Conservation (phyloP, 495 filamentous ascomycete species). For the Entonaema liquescens region DNA sequence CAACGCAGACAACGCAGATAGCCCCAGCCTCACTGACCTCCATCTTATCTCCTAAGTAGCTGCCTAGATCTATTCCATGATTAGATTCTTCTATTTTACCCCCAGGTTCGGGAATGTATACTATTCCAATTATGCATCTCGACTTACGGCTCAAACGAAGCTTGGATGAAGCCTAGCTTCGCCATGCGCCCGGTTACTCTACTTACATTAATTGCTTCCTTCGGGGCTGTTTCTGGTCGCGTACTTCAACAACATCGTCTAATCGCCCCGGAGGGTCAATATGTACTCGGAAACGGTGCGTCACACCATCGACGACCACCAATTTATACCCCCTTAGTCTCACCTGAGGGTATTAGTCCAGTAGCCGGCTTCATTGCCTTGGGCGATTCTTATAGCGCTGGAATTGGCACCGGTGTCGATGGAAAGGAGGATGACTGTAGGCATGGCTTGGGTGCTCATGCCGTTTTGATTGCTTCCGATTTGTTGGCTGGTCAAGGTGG, state of each 20-base stretch:
- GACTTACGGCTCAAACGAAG: not conserved
- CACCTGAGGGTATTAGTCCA: not conserved
- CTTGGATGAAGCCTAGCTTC: conserved; percentile 29
- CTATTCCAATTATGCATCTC: conserved; percentile 17
- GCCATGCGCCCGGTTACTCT: conserved; percentile 30
- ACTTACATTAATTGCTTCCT: conserved; percentile 5
- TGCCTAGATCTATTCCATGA: conserved; percentile 14
- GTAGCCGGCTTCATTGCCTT: conserved; percentile 51
- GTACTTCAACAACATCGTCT: conserved; percentile 5
- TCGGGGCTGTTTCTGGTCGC: conserved; percentile 4
- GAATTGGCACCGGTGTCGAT: conserved; percentile 54
- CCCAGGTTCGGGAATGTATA: conserved; percentile 7
- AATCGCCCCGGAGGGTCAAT: conserved; percentile 17
- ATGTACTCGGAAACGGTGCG: conserved; percentile 20
- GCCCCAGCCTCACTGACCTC: not conserved
- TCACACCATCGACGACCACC: conserved; percentile 3
- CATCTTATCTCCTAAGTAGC: conserved; percentile 16
- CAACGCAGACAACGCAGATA: not conserved
- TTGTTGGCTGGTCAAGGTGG: conserved; percentile 23
- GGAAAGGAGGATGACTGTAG: conserved; percentile 53
- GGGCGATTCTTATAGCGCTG: conserved; percentile 60
- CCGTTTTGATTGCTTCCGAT: conserved; percentile 47
- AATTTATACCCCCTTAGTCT: not conserved
- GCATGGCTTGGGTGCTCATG: conserved; percentile 50
- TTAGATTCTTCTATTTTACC: not conserved